Conservation (phyloP, 2,329 filamentous ascomycete species). For the Penicillium sclerotiorum region DNA sequence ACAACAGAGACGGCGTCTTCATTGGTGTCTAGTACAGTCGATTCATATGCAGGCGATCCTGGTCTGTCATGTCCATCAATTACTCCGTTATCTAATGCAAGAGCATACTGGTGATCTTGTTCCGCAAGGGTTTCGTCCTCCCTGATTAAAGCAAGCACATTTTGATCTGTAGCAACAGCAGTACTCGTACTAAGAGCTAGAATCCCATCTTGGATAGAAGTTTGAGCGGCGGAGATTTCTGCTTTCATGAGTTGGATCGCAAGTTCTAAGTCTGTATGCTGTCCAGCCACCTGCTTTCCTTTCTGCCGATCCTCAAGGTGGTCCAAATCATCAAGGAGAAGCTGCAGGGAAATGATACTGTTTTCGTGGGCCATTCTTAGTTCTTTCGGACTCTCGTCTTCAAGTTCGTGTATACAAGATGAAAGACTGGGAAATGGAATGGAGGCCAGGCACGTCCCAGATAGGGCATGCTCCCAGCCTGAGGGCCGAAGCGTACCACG, state of each 20-base stretch:
- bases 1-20: conserved; percentile 1
- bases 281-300: conserved; percentile 7
- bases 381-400: not conserved
- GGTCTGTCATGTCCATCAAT: not conserved
- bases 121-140: conserved; percentile 9
- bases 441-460: too few relatives aligned
- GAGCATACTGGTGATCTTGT: conserved; percentile 8
- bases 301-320: conserved; percentile 4
- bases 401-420: too few relatives aligned
- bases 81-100: not conserved
- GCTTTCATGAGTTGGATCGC: conserved; percentile 5
- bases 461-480: too few relatives aligned
- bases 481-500: too few relatives aligned
- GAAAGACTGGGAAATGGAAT: too few relatives aligned
- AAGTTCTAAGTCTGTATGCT: conserved; percentile 13
- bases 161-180: conserved; percentile 14
- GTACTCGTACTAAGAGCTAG: conserved; percentile 10
- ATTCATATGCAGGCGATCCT: not conserved
- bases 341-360: not conserved
- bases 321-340: conserved; percentile 8
- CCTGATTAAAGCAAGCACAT: not conserved
- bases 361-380: not conserved
- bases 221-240: conserved; percentile 2
- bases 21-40: not conserved
- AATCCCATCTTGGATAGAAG: conserved; percentile 3